Base-by-base conservation (phyloP, 352 stramenopile species). In the Phytophthora tubulina region DNA sequence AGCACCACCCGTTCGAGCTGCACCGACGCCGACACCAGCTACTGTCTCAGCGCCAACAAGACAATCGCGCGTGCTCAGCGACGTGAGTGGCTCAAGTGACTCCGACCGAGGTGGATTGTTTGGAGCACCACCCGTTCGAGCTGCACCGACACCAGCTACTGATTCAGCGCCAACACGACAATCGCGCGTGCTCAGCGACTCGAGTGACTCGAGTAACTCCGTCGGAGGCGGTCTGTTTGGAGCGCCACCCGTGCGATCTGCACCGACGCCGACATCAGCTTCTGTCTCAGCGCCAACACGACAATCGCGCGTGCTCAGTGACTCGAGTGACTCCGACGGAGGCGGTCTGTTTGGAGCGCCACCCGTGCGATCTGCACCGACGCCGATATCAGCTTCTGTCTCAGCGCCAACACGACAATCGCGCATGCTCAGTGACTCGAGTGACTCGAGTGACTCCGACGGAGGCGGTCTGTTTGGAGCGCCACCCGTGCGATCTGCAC, bases 261-360 rank as follows among this genome's bases (percentile, higher is more conserved):
- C 53, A n/a, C 63, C 71, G 6, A 48, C 57, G 0, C 53, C 60
- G n/a, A 35, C 44, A 7, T 35, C 63, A 52, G 51, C 56, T 46
- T 30, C 55, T 51, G 9, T 60, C 6, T 15, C 44, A 53, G 33
- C 53, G 13, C 39, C 73, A 11, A 60, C 42, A 51, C 61, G 69
- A 67, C 73, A 76, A 61, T 73, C 72, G n/a, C 76, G 67, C 7
- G 63, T 74, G 14, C 56, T 72, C 41, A 90, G 81, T 17, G 81
- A 90, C 46, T 90, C 85, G 3, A 92, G 82, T 42, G 85, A 92
- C 32, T 92, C 84, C 13, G 85, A 91, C 41, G 75, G 56, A 33
- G 82, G 80, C 39, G 84, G 78, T 2, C 45, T 94, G 36, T 94
- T 94, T 72, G 85, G 85, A 42, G 73, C 65, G 10, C 42, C 83